Percentiles rank a stretch among this genome's conserved stretches.
These are phyloP conservation scores for Pythium plurisporium DNA, from an alignment of 352 stramenopile species.

Conservation along the genomic window DNA sequence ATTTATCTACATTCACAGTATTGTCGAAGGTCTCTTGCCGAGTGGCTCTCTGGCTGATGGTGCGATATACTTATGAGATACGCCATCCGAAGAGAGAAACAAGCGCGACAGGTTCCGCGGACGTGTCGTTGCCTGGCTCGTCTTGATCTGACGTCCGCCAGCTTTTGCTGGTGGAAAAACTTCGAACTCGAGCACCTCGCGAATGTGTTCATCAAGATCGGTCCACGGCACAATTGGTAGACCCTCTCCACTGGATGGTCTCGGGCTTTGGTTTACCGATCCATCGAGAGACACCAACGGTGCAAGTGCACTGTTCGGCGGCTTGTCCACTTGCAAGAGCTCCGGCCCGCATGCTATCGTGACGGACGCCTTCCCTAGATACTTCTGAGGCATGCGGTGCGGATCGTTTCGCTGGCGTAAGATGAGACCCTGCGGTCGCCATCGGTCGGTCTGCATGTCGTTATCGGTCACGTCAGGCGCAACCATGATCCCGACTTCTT, in stretches of 20 bases:
- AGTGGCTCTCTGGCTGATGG: slow-evolving; percentile 24
- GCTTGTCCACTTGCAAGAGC: slow-evolving; percentile 16
- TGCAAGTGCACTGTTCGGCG: background rate
- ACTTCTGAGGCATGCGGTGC: slow-evolving; percentile 64
- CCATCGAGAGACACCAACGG: slow-evolving; percentile 13
- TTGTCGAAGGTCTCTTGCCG: slow-evolving; percentile 25
- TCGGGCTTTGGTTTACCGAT: slow-evolving; percentile 24
- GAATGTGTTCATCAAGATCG: slow-evolving; percentile 36
- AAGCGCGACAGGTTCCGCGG: slow-evolving; percentile 55
- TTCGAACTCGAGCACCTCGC: slow-evolving; percentile 53
- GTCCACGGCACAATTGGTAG: background rate
- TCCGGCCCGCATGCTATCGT: slow-evolving; percentile 61
- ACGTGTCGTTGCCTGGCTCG: slow-evolving; percentile 41
- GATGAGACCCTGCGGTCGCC: slow-evolving; percentile 67
- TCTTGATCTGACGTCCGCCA: slow-evolving; percentile 58
- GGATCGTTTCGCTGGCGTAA: slow-evolving; percentile 63
- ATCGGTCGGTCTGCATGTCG: slow-evolving; percentile 70
- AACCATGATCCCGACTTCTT: slow-evolving; percentile 50
- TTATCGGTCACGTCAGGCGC: slow-evolving; percentile 36
- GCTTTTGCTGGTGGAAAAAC: slow-evolving; percentile 45
- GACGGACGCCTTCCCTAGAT: slow-evolving; percentile 63
- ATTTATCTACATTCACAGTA: background rate
- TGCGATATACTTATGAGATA: slow-evolving; percentile 69
- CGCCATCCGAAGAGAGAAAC: slow-evolving; percentile 66
- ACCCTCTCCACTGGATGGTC: background rate